Conservation (phyloP, 2,329 filamentous ascomycete species). For the Colletotrichum horii region DNA sequence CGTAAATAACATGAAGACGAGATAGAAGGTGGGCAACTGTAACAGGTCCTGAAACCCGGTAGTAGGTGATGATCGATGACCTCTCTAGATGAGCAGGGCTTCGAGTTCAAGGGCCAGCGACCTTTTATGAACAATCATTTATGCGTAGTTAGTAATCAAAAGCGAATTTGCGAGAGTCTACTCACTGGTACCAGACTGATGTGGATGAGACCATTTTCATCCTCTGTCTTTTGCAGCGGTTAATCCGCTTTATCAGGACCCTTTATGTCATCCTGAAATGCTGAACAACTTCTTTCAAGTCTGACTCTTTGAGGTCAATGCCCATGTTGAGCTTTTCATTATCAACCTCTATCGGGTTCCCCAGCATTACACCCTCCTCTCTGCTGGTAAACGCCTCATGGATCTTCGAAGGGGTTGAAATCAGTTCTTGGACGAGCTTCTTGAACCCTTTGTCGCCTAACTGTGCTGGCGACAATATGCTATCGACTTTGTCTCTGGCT, state of each 20-base stretch:
- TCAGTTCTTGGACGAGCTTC: background rate
- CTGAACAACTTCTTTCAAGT: background rate
- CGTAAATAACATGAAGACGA: background rate
- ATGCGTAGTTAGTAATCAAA: background rate
- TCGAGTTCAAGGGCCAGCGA: background rate
- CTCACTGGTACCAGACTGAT: background rate
- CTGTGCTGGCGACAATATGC: background rate
- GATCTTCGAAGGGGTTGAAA: background rate
- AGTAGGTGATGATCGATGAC: background rate
- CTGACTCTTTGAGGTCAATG: background rate
- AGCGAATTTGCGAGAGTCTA: background rate
- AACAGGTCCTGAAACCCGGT: background rate
- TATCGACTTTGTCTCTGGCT: background rate
- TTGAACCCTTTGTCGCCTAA: background rate
- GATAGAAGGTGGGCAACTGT: background rate
- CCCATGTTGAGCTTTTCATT: background rate
- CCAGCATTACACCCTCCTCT: background rate
- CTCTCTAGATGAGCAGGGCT: background rate
- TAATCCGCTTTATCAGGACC: background rate
- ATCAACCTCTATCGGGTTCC: background rate
- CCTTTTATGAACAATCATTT: background rate
- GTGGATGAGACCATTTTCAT: background rate
- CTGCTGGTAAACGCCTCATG: background rate
- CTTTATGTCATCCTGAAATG: background rate
- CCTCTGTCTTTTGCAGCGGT: background rate